Evolutionary conservation across 208 protist species (phyloP), one percentile per base, ranked within the genome.

Genomic region (Wallacemonas sp.): DNA sequence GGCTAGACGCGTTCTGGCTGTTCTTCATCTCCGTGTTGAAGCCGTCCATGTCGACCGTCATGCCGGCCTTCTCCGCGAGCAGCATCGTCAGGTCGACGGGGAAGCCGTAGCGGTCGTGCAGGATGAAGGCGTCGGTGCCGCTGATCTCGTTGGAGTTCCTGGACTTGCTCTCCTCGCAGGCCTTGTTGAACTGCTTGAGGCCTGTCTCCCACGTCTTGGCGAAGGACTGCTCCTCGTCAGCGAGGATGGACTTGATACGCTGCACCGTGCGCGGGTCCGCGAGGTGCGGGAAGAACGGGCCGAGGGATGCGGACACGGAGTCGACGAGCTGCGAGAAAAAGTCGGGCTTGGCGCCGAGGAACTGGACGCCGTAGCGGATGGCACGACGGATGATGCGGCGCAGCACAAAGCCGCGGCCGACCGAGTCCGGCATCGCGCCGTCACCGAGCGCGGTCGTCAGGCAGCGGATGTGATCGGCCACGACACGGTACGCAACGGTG

Each of bases 381-480:
- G 96, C 98, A 50, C 98, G 90, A 61, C 98, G 97, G 57, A 99
- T 92, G 54, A 99, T 98, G 57, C 98, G 95, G 36, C 98, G 94
- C 29, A 99, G 87, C 14, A 99, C 98, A 62, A 99, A 99, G 64
- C 95, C 97, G 67, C 98, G 87, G 5, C 98, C 97, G 46, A 91
- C 83, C 10, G 79, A 91, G 75, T 97, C 93, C 11, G 98, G 98
- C 46, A 98, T 84, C 8, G 97, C 98, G 65, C 98, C 98, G 77
- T 99, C 98, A 41, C 95, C 84, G 45, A 99, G 87, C 5, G 99
- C 95, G 54, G 99, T 92, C 39, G 90, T 96, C 23, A 99, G 87
- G 46, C 98, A 99, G 70, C 99, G 98, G 70, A 99, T 99, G 85
- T 99, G 99, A 80, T 99, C 99, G n/a, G 98, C 99, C 46, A 99